Evolutionary conservation across 108 stramenopile genomes (phyloP), one percentile per base, ranked within the genome.

Genomic region (Craspedostauros australis): DNA sequence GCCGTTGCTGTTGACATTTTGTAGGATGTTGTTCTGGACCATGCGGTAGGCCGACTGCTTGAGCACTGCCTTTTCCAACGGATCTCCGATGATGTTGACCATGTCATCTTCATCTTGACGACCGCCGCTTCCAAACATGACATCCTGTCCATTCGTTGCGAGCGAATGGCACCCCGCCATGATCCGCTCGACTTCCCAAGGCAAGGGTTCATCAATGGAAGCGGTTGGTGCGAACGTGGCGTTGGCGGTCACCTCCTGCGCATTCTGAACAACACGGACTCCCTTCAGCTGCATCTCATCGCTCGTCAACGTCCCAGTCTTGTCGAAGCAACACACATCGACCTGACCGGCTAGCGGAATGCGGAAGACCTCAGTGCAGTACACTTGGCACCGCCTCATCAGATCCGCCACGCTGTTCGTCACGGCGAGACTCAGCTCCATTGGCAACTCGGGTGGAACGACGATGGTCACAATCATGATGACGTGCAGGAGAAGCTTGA

Each of bases 381-480:
- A 96, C 22, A 99, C 73, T 25, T 70, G 66, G 39, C 59, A 79
- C 43, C 77, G 59, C 29, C 60, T 68, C 46, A 84, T 74, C 30
- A 98, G 72, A 41, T 84, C 76, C 8, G 82, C 60, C 28, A 99
- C 82, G 47, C 84, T 87, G 37, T 87, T 93, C 22, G 93, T 96
- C 12, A 99, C 96, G 5, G 98, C 96, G 53, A 99, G 62, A 53
- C 76, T 75, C 9, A 99, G 66, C 64, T 99, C 95, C 94, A 99
- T 96, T 15, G 98, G 98, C 37, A 99, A 64, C 68, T 97, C 96
- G 1, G 98, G 65, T 8, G 65, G 65, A 11, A 66, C 65, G 11
- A 98, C 97, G 21, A 79, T 84, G 3, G 98, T 99, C 20, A 97
- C 57, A 41, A 99, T 96, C 42, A 99, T 96, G 40, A 98, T 86